Percentiles rank a stretch among this genome's conserved stretches.
Conservation (phyloP, 73 alveolate species). For the Breviolum minutum region DNA sequence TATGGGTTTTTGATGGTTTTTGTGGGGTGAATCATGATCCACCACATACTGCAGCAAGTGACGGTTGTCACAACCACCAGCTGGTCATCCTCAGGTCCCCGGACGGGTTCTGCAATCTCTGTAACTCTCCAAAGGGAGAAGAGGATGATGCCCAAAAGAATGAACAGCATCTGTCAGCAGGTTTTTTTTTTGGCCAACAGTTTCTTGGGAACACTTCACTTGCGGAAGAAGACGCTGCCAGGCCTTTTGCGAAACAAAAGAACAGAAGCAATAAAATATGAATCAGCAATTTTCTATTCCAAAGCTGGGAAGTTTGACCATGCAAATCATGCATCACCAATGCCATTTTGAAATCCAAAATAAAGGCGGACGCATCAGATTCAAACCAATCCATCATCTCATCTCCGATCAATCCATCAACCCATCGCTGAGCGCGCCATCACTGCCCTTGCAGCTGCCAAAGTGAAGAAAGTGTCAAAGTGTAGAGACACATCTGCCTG, state of each 20-base stretch:
- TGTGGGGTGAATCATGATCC: no score
- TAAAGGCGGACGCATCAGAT: neutral
- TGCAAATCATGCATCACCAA: neutral
- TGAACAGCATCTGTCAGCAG: slow-evolving; percentile 66
- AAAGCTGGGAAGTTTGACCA: neutral
- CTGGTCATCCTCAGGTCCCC: neutral
- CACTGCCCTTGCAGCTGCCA: slow-evolving; percentile 66
- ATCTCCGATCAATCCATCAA: neutral
- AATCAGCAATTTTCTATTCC: no score
- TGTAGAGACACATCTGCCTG: neutral
- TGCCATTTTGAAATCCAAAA: neutral
- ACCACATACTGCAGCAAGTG: no score
- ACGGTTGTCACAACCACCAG: no score
- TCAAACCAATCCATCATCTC: neutral
- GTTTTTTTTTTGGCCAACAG: neutral
- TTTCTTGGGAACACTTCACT: neutral
- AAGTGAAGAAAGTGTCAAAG: slow-evolving; percentile 62
- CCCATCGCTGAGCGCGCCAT: neutral
- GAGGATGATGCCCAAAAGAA: slow-evolving; percentile 33
- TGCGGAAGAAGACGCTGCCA: no score
- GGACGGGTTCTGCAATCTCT: slow-evolving; percentile 40
- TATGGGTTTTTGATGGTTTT: no score
- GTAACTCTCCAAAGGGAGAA: slow-evolving; percentile 56
- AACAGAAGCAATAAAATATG: neutral
- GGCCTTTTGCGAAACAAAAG: no score